Conservation (phyloP, 2,329 filamentous ascomycete genomes). For the Reticulascus tulasneorum region DNA sequence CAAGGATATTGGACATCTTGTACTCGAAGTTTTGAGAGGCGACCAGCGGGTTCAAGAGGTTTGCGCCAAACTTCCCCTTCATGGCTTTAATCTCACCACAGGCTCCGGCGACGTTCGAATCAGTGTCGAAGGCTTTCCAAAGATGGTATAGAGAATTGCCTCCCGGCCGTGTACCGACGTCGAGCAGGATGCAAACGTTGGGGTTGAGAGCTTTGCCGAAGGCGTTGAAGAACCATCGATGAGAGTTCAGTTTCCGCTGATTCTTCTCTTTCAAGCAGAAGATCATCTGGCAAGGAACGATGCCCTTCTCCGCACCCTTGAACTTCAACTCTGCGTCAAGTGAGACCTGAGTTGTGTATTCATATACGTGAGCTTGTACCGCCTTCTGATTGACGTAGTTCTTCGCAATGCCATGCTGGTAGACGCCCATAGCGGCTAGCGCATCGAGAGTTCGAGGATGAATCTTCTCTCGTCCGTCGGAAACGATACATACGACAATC, state of each 20-base stretch:
- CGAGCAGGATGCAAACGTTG: constrained; percentile 93
- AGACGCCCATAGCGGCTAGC: constrained; percentile 92
- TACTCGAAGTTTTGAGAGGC: constrained; percentile 99
- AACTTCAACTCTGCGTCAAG: constrained; percentile 95
- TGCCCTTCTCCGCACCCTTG: constrained; percentile 98
- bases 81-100: constrained; percentile 98
- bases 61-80: constrained; percentile 78
- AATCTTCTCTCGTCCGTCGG: constrained; percentile 85
- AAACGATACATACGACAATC: constrained; percentile 96
- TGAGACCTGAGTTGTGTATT: constrained; percentile 97
- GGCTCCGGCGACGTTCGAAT: constrained; percentile 94
- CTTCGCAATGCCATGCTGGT: constrained; percentile 97
- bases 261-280: constrained; percentile 99
- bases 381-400: constrained; percentile 96
- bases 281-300: constrained; percentile 95
- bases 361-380: constrained; percentile 95
- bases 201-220: constrained; percentile 90
- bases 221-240: constrained; percentile 99
- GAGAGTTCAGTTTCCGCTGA: constrained; percentile 94
- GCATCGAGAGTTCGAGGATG: constrained; percentile 92
- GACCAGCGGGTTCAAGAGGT: constrained; percentile 88
- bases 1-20: constrained; percentile 99
- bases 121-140: constrained; percentile 98
- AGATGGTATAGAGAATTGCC: constrained; percentile 91
- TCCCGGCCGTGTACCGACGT: constrained; percentile 91